phyloP scores from a whole-genome alignment of 2,329 filamentous ascomycete species.

The Fusarium multiceps region DNA sequence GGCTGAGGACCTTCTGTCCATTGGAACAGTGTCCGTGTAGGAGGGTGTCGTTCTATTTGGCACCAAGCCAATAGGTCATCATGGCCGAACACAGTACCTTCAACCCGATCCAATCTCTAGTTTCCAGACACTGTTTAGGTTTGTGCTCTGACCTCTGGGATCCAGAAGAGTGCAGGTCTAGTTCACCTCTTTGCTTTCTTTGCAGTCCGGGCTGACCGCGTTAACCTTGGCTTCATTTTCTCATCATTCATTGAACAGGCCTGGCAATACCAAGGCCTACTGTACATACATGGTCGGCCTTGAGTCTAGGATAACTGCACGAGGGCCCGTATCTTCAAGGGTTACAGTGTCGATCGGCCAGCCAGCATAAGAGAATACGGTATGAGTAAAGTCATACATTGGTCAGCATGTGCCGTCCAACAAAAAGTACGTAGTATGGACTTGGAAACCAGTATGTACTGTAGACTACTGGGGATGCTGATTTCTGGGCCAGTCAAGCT shows the following conservation, averaged over 20 bases:
- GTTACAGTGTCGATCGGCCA: conserved; percentile 24
- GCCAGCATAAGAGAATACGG: conserved; percentile 22
- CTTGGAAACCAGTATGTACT: conserved; percentile 18
- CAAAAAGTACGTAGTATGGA: conserved; percentile 6
- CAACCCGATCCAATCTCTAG: conserved; percentile 18
- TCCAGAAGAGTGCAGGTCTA: background rate
- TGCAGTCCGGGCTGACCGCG: conserved; percentile 1
- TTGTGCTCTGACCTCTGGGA: conserved; percentile 34
- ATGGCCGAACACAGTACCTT: conserved; percentile 14
- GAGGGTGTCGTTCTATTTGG: conserved; percentile 36
- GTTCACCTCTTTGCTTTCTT: conserved; percentile 2
- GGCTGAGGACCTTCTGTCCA: conserved; percentile 19
- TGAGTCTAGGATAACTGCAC: conserved; percentile 1
- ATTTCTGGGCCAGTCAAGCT: conserved; percentile 5
- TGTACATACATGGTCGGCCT: background rate
- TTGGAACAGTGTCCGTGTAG: conserved; percentile 8
- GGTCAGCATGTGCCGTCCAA: conserved; percentile 28
- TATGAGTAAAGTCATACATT: conserved; percentile 30
- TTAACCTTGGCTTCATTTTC: conserved; percentile 1
- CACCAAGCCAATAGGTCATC: conserved; percentile 26
- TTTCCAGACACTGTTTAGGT: conserved; percentile 26
- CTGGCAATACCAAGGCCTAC: background rate
- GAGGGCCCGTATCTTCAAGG: conserved; percentile 26
- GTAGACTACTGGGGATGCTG: background rate
- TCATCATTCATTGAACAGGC: background rate